Percentiles rank a stretch among this genome's conserved stretches.
These are phyloP conservation scores for Thraustochytrium sp. DNA, from an alignment of 352 stramenopile species.

Conservation along the genomic window DNA sequence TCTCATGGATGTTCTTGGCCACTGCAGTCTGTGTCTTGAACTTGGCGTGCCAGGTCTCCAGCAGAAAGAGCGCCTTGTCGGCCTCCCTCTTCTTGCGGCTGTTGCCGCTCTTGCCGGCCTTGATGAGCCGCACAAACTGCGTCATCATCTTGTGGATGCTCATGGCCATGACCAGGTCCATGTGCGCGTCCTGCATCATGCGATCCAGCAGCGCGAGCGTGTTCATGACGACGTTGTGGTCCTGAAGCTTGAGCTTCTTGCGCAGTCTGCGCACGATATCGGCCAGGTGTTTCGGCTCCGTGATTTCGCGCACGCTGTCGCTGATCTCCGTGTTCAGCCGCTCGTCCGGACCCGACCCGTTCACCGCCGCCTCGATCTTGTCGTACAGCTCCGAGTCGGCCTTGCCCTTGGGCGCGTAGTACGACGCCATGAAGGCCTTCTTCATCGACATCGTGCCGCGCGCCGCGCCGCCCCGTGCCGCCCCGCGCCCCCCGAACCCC, in stretches of 20 bases:
- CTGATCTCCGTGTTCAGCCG: background rate
- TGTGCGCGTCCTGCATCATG: background rate
- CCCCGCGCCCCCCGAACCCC: too few relatives aligned
- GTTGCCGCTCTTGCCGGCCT: background rate
- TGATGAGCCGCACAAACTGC: constrained; percentile 3
- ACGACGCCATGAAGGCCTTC: background rate
- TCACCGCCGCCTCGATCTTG: background rate
- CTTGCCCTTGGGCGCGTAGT: background rate
- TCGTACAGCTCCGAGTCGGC: background rate
- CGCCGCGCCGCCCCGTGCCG: too few relatives aligned
- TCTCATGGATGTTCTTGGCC: background rate
- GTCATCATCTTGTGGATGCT: constrained; percentile 9
- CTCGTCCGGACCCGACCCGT: background rate
- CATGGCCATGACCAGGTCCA: background rate
- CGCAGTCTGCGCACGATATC: constrained; percentile 17
- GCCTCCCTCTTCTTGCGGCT: background rate
- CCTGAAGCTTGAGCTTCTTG: constrained; percentile 26
- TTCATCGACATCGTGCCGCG: constrained; percentile 13
- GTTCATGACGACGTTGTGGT: constrained; percentile 35
- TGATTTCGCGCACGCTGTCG: background rate
- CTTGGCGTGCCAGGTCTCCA: background rate
- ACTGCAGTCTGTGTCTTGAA: background rate
- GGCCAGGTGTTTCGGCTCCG: background rate
- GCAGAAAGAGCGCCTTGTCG: background rate
- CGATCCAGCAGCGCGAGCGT: background rate